A percentile compares a stretch with the other conserved stretches of the same genome.
These are phyloP conservation scores for Termitomyces sp. DNA, from an alignment of 768 basidiomycete species.

Conservation along the genomic window DNA sequence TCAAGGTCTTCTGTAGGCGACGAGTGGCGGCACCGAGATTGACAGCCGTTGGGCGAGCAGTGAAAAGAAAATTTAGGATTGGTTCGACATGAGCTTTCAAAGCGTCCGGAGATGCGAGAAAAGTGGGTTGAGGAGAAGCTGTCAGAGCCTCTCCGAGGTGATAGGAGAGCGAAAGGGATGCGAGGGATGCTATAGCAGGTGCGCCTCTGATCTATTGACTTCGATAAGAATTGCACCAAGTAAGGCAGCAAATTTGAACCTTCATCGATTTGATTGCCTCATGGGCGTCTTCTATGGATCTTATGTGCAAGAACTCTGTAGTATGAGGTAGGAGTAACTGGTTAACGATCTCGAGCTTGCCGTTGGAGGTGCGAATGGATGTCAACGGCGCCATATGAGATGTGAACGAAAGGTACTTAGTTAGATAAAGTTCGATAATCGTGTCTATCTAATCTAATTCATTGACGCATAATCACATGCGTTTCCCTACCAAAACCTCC, in stretches of 20 bases:
- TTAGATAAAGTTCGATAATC: background rate
- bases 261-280: conserved; percentile 97
- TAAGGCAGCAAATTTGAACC: conserved; percentile 30
- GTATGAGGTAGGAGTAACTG: conserved; percentile 82
- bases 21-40: conserved; percentile 87
- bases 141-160: conserved; percentile 52
- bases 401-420: background rate
- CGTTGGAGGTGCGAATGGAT: conserved; percentile 34
- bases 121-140: conserved; percentile 42
- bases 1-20: conserved; percentile 54
- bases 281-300: conserved; percentile 77
- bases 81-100: conserved; percentile 52
- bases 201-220: conserved; percentile 66
- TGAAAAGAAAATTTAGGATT: conserved; percentile 68
- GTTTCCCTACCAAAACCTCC: background rate
- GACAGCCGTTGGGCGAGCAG: conserved; percentile 93
- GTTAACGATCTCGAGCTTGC: conserved; percentile 77
- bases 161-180: conserved; percentile 70
- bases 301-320: conserved; percentile 57
- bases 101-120: conserved; percentile 43
- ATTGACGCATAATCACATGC: conserved; percentile 16
- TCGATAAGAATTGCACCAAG: conserved; percentile 2
- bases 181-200: conserved; percentile 91
- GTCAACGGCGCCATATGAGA: conserved; percentile 25
- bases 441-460: background rate